Percentiles rank a stretch among this genome's conserved stretches.
phyloP scores from a whole-genome alignment of 2,329 filamentous ascomycete genomes.

The Cordyceps farinosa region DNA sequence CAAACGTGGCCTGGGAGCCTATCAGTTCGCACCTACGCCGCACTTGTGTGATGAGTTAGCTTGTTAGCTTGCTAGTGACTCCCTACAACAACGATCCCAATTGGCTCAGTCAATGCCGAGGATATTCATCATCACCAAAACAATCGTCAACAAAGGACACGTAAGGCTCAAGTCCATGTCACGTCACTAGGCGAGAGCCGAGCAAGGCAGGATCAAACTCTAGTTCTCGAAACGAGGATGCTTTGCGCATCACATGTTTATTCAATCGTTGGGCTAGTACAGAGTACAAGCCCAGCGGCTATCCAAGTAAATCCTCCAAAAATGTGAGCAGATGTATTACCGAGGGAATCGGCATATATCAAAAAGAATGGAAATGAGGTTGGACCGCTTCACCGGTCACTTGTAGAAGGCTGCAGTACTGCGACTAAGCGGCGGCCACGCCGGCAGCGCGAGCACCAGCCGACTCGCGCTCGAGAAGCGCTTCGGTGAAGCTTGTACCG shows the following conservation, averaged over 20 bases:
- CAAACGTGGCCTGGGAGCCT: neutral
- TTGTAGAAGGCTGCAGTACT: neutral
- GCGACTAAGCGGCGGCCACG: slow-evolving; percentile 24
- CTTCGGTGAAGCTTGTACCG: slow-evolving; percentile 48
- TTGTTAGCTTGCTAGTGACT: neutral
- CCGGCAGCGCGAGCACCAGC: slow-evolving; percentile 30
- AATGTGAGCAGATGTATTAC: neutral
- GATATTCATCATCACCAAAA: neutral
- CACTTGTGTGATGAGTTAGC: neutral
- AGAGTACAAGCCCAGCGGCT: neutral
- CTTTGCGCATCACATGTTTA: slow-evolving; percentile 8
- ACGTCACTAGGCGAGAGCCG: neutral
- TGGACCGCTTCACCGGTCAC: neutral
- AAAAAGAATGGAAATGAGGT: slow-evolving; percentile 6
- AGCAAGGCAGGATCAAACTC: neutral
- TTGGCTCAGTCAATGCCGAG: slow-evolving; percentile 9
- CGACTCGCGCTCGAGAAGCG: slow-evolving; percentile 55
- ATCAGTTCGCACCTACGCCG: neutral
- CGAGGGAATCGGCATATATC: slow-evolving; percentile 2
- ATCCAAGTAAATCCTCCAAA: neutral
- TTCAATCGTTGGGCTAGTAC: neutral
- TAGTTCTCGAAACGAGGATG: neutral
- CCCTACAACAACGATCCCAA: slow-evolving; percentile 1
- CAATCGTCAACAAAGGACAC: neutral
- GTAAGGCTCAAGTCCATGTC: neutral